phyloP scores from a whole-genome alignment of 306 rosid species.

The Biancaea sappan region DNA sequence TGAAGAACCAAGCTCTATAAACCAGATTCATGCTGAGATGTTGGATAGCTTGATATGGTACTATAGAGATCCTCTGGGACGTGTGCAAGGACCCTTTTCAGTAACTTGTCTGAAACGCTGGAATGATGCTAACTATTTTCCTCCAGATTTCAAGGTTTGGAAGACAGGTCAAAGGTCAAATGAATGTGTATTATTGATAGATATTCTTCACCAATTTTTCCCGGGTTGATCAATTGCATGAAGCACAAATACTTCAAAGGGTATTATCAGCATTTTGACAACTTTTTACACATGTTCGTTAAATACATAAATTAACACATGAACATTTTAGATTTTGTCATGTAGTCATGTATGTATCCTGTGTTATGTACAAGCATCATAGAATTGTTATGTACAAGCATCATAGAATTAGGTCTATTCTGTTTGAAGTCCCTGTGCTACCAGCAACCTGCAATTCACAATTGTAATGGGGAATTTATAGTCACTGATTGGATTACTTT shows the following conservation, averaged over 20 bases:
- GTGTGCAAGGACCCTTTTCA: conserved; percentile 76
- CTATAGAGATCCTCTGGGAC: conserved; percentile 74
- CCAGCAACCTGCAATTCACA: conserved; percentile 13
- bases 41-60: conserved; percentile 52
- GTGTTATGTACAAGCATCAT: not conserved
- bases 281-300: too few relatives aligned
- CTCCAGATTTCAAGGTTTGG: conserved; percentile 82
- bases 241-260: not conserved
- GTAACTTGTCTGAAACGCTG: conserved; percentile 57
- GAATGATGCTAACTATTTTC: conserved; percentile 68
- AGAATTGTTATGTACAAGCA: conserved; percentile 14
- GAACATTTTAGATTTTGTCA: not conserved
- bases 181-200: conserved; percentile 53
- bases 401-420: conserved; percentile 5
- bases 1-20: conserved; percentile 29
- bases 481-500: conserved; percentile 1
- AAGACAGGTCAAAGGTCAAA: conserved; percentile 49
- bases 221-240: conserved; percentile 10
- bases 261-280: too few relatives aligned
- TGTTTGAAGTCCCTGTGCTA: conserved; percentile 29
- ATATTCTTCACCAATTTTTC: conserved; percentile 47
- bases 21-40: conserved; percentile 29
- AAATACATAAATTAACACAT: not conserved
- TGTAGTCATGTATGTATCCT: not conserved
- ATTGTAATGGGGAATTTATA: conserved; percentile 17